Conservation (phyloP, 208 protist species). For the Trypanosoma caninum region DNA sequence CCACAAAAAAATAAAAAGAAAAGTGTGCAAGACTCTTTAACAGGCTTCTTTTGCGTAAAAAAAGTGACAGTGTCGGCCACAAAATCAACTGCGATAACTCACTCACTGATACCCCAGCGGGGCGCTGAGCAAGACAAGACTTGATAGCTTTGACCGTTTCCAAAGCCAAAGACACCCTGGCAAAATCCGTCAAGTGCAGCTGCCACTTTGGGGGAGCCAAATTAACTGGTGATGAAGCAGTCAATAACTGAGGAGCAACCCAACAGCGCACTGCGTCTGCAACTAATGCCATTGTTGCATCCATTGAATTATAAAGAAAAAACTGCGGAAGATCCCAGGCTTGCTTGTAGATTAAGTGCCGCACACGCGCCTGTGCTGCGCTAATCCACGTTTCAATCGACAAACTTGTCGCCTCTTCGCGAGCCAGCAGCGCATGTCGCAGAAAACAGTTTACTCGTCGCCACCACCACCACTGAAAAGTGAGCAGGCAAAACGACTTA, state of each 20-base stretch:
- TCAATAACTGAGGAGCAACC: neutral
- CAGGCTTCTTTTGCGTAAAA: slow-evolving; percentile 15
- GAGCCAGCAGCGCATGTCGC: neutral
- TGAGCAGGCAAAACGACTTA: slow-evolving; percentile 2
- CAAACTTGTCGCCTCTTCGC: neutral
- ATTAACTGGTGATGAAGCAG: too few relatives aligned
- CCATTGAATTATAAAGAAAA: neutral
- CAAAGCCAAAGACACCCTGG: neutral
- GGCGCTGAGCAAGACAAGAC: slow-evolving; percentile 2
- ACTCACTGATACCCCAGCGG: slow-evolving; percentile 14
- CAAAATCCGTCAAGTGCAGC: slow-evolving; percentile 14
- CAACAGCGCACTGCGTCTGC: slow-evolving; percentile 15
- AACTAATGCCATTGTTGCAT: slow-evolving; percentile 4
- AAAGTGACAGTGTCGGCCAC: slow-evolving; percentile 7
- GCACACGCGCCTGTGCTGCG: slow-evolving; percentile 2
- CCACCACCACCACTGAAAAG: slow-evolving; percentile 23
- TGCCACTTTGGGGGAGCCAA: slow-evolving; percentile 1
- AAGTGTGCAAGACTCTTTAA: slow-evolving; percentile 13
- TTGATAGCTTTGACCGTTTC: slow-evolving; percentile 9
- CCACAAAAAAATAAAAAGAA: slow-evolving; percentile 15
- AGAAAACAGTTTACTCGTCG: slow-evolving; percentile 4
- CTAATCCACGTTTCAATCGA: slow-evolving; percentile 1
- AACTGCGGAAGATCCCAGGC: neutral
- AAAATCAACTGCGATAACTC: slow-evolving; percentile 14
- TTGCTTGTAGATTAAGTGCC: slow-evolving; percentile 5